Percentiles rank a stretch among this genome's conserved stretches.
phyloP scores from a whole-genome alignment of 768 basidiomycete genomes.

The Melanogaster broomeanus region DNA sequence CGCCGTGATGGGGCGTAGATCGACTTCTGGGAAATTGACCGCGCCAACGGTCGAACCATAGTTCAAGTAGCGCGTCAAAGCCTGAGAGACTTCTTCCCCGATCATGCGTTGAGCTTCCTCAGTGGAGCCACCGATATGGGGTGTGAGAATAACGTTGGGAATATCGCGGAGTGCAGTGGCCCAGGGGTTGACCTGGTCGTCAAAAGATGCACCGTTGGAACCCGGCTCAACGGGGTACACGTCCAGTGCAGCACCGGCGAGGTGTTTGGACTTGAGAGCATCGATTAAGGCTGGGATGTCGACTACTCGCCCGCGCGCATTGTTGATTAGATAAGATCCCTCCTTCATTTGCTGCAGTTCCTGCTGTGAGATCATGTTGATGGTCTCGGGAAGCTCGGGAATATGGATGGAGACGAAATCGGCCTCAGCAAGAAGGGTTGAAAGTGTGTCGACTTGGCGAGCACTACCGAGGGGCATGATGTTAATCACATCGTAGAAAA shows the following conservation, averaged over 20 bases:
- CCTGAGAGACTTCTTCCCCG: constrained; percentile 88
- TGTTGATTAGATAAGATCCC: constrained; percentile 96
- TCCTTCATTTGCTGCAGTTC: constrained; percentile 92
- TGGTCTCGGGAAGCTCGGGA: constrained; percentile 94
- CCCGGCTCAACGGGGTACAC: constrained; percentile 95
- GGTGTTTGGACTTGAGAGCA: constrained; percentile 80
- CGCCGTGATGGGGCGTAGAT: constrained; percentile 86
- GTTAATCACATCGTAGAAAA: constrained; percentile 94
- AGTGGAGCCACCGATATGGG: constrained; percentile 98
- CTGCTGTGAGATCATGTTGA: constrained; percentile 81
- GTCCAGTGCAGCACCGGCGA: constrained; percentile 88
- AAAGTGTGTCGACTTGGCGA: constrained; percentile 81
- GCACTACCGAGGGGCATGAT: constrained; percentile 98
- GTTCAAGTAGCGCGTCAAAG: constrained; percentile 86
- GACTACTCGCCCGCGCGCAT: constrained; percentile 93
- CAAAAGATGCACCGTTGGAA: constrained; percentile 87
- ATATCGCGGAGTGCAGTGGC: constrained; percentile 70
- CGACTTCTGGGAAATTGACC: constrained; percentile 99
- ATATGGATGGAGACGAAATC: constrained; percentile 98
- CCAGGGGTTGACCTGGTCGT: constrained; percentile 88
- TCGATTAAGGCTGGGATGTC: constrained; percentile 90
- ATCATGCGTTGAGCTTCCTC: constrained; percentile 99
- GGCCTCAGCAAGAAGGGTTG: constrained; percentile 69
- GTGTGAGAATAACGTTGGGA: constrained; percentile 94
- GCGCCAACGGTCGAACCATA: constrained; percentile 89